phyloP scores from a whole-genome alignment of 306 rosid genomes.

The Potentilla sterilis region DNA sequence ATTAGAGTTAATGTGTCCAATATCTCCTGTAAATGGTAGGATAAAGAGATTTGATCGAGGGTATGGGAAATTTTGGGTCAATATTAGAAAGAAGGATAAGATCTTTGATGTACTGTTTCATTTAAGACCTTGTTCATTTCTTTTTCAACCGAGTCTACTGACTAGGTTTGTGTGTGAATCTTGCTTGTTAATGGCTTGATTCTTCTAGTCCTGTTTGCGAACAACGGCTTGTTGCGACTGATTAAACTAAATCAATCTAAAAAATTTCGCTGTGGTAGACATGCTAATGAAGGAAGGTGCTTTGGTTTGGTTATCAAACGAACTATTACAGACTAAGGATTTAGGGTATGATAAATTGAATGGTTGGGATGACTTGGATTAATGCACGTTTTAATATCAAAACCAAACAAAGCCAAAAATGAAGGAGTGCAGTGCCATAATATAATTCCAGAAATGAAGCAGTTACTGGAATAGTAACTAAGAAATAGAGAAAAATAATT shows the following conservation, averaged over 20 bases:
- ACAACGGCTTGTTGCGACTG: neutral
- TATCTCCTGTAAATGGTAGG: neutral
- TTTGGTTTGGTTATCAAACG: no score
- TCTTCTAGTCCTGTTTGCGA: no score
- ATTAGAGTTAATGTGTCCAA: neutral
- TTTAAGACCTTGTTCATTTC: no score
- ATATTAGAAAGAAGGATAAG: neutral
- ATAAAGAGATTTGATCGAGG: no score
- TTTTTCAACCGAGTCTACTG: no score
- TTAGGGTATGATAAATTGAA: neutral
- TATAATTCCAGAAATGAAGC: no score
- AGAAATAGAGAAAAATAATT: no score
- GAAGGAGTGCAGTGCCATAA: no score
- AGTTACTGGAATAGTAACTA: no score
- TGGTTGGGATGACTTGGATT: neutral
- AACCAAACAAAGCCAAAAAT: neutral
- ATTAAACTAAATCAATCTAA: neutral
- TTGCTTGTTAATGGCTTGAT: no score
- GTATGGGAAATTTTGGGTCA: no score
- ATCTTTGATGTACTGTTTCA: neutral
- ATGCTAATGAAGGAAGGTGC: neutral
- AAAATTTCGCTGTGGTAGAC: neutral
- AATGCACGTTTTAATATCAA: neutral
- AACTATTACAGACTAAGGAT: neutral
- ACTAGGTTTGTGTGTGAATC: no score